Evolutionary conservation across 306 rosid genomes (phyloP).

Genomic region (Alnus rubra): DNA sequence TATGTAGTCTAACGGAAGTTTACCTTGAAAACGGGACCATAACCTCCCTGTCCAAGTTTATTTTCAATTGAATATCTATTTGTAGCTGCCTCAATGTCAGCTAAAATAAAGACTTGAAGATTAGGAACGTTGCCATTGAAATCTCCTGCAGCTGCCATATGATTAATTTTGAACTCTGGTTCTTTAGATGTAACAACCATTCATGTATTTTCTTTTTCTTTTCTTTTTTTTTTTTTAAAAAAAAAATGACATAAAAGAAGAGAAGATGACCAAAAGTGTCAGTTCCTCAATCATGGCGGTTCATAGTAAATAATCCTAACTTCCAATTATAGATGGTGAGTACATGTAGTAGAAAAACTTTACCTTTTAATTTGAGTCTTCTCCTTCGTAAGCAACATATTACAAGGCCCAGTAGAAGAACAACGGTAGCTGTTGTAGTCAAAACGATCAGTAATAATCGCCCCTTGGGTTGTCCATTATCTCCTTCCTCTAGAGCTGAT

Average conservation of each 20-base stretch:
- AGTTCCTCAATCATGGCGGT: neutral
- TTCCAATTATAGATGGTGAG: no score
- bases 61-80: conserved; percentile 38
- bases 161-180: neutral
- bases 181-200: neutral
- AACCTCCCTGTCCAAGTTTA: conserved; percentile 58
- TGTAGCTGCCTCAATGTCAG: conserved; percentile 44
- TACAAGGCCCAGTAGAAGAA: neutral
- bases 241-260: no score
- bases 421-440: neutral
- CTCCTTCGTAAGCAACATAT: neutral
- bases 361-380: conserved; percentile 11
- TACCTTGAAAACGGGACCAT: conserved; percentile 56
- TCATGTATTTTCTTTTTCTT: no score
- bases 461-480: neutral
- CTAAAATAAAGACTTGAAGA: conserved; percentile 32
- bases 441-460: neutral
- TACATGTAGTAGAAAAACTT: neutral
- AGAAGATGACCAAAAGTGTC: neutral
- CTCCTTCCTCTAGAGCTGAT: conserved; percentile 4
- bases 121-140: conserved; percentile 27
- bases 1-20: neutral
- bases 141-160: neutral
- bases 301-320: neutral
- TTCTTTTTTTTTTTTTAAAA: no score